Base-by-base conservation (phyloP, 805 yeast species). In the Candida bentonensis region DNA sequence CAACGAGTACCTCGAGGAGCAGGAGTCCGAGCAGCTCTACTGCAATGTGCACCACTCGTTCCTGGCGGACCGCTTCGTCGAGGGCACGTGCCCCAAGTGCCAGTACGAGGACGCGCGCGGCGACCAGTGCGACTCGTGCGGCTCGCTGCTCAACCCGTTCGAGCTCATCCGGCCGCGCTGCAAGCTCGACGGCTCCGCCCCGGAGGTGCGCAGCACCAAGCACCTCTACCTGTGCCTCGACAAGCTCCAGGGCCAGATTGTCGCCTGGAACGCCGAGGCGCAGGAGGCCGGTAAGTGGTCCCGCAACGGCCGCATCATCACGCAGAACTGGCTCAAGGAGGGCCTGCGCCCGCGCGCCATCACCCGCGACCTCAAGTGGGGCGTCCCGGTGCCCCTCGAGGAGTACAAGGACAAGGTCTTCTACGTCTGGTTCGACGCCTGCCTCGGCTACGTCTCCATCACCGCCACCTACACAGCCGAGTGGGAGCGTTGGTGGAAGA, bases 381-480 rank as follows among this genome's bases (percentile, higher is more conserved):
- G 99, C 63, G 87, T 95, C 4, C 96, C 97, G 5, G 97, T 92
- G 22, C 99, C 99, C 42, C 68, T 85, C 52, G 81, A 83, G 54
- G 84, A 78, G 43, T 92, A 72, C 68, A 78, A 81, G 53, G 80
- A 86, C 45, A 92, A 92, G 66, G 98, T 92, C 11, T 69, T 92
- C 56, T 92, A 92, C 60, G 99, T 92, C 47, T 92, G 99, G 99
- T 92, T 92, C 55, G 99, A 92, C 67, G 99, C 99, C 30, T 76
- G 95, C 42, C 92, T 92, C 54, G 99, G 99, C 40, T 92, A 92
- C 62, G 78, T 88, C 47, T 86, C 96, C 42, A 92, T 92, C 58
- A 92, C 99, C 23, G 96, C 97, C 22, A 82, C 82, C 62, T 94
- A 89, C 66, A 78, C 86, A 15, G 63, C 72, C 39, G 73, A 72